Percentiles rank a stretch among this genome's conserved stretches.
Evolutionary conservation across 225 moss, liverwort and hornwort species (phyloP).

Genomic region (Anthoceros angustus): DNA sequence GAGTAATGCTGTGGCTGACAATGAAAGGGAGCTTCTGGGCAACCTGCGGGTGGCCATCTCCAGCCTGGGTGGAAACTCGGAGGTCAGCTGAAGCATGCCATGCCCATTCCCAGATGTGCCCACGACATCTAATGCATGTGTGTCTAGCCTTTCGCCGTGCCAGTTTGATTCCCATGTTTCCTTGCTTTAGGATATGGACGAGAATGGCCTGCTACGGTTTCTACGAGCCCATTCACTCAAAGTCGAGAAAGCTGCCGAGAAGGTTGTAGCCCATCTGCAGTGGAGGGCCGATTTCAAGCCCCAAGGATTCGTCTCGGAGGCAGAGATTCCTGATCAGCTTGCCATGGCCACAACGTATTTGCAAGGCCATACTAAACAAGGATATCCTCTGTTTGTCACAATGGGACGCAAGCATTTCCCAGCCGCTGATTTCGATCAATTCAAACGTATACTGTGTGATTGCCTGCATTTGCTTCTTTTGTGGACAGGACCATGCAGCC

Average conservation of each 20-base stretch:
- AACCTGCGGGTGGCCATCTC: conserved; percentile 25
- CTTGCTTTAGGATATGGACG: conserved; percentile 27
- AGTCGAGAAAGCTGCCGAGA: conserved; percentile 34
- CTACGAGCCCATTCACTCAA: conserved; percentile 28
- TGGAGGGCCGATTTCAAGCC: conserved; percentile 43
- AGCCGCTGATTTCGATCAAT: conserved; percentile 58
- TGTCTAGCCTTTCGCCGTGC: neutral
- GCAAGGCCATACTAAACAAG: conserved; percentile 48
- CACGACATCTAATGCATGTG: too few relatives aligned
- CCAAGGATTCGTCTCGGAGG: conserved; percentile 34
- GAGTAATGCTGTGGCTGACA: conserved; percentile 12
- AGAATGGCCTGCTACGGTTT: conserved; percentile 27
- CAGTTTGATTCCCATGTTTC: neutral
- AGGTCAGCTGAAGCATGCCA: conserved; percentile 14
- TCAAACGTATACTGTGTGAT: conserved; percentile 29
- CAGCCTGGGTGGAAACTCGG: conserved; percentile 24
- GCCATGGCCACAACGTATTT: conserved; percentile 43
- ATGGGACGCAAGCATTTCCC: conserved; percentile 58
- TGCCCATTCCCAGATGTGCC: neutral
- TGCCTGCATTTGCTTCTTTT: neutral
- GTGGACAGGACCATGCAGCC: neutral
- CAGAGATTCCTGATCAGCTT: conserved; percentile 36
- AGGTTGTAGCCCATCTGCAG: conserved; percentile 31
- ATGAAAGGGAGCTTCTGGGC: conserved; percentile 10
- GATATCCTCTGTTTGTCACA: conserved; percentile 35